A percentile compares a stretch with the other conserved stretches of the same genome.
These are phyloP conservation scores for Remersonia thermophila DNA, from an alignment of 2,329 filamentous ascomycete species.

Conservation along the genomic window DNA sequence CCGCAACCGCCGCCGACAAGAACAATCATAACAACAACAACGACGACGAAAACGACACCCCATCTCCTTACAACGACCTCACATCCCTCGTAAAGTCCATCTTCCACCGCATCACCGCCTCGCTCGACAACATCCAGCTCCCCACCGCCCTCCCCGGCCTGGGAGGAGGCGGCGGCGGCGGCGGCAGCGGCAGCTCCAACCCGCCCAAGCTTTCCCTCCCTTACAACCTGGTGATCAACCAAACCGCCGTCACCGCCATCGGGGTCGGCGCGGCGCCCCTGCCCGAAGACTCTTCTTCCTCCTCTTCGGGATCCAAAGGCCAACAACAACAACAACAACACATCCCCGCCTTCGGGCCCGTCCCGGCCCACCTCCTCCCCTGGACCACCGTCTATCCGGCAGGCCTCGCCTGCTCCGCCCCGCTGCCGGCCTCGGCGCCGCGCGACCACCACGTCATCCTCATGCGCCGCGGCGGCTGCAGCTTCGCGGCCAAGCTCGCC, in stretches of 20 bases:
- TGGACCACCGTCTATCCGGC: constrained; percentile 65
- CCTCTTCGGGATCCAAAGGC: constrained; percentile 21
- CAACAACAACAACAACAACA: too few species aligned
- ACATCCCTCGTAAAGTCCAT: too few species aligned
- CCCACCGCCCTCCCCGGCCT: constrained; percentile 12
- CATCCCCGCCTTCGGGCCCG: constrained; percentile 19
- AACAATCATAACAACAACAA: too few species aligned
- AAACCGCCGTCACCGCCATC: constrained; percentile 24
- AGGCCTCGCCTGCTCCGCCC: constrained; percentile 52
- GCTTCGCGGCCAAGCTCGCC: constrained; percentile 68
- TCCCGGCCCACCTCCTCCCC: constrained; percentile 35
- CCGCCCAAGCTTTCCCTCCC: constrained; percentile 7
- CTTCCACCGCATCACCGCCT: constrained; percentile 32
- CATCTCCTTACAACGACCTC: too few species aligned
- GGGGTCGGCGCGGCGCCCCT: constrained; percentile 38
- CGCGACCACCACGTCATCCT: constrained; percentile 64
- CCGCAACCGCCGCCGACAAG: neutral
- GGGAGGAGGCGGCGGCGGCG: neutral
- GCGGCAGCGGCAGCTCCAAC: too few species aligned
- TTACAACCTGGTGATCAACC: constrained; percentile 24
- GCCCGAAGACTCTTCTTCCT: constrained; percentile 32
- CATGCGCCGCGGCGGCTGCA: constrained; percentile 70
- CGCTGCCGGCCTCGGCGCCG: constrained; percentile 37
- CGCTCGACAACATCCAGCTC: constrained; percentile 24
- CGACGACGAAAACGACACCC: too few species aligned